Conservation (phyloP, 164 flowering plant genomes). For the Sextonia rubra region DNA sequence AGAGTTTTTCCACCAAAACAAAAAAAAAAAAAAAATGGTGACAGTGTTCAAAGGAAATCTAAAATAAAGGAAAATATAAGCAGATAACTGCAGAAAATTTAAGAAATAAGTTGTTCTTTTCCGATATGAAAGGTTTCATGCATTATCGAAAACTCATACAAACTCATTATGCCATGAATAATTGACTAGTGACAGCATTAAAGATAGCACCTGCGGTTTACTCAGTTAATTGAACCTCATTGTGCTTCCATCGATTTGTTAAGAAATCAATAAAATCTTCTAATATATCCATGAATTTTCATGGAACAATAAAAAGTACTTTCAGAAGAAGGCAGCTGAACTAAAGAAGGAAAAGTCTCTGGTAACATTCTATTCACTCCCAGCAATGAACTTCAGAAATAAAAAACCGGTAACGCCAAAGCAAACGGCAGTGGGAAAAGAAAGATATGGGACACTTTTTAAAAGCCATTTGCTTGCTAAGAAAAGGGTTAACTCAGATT, state of each 20-base stretch:
- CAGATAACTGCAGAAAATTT: background rate
- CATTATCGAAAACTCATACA: background rate
- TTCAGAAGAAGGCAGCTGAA: background rate
- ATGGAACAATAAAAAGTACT: background rate
- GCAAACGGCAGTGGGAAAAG: background rate
- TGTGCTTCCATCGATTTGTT: background rate
- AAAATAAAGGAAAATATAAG: background rate
- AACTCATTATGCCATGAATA: background rate
- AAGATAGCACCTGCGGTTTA: background rate
- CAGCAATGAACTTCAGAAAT: background rate
- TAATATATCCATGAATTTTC: background rate
- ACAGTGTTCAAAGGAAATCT: background rate
- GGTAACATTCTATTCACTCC: background rate
- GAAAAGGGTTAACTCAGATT: background rate
- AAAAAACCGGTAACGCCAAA: background rate
- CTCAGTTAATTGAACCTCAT: background rate
- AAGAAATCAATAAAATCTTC: background rate
- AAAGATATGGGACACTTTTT: background rate
- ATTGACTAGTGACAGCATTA: background rate
- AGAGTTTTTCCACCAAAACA: background rate
- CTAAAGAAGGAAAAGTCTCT: background rate
- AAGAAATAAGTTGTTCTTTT: background rate
- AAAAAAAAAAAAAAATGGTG: background rate
- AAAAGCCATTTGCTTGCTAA: background rate
- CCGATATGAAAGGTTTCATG: background rate